Evolutionary conservation across 768 basidiomycete species (phyloP), one percentile per base, ranked within the genome.

Genomic region (Tricholoma bakamatsutake): DNA sequence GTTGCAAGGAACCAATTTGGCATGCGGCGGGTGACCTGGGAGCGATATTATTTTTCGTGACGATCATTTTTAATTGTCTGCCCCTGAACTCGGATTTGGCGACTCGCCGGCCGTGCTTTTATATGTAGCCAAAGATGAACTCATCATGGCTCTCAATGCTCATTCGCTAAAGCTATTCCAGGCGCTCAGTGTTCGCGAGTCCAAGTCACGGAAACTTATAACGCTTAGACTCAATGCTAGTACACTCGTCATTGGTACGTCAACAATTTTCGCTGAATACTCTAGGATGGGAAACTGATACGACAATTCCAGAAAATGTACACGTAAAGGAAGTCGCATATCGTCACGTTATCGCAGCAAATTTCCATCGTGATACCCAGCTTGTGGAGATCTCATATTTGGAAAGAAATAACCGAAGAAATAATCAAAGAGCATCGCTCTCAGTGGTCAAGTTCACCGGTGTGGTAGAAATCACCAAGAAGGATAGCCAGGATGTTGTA

Each of bases 331-430:
- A 48, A 48, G n/a, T 48, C 4, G 15, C 10, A 17, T 67, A 69
- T 42, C 73, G 74, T 30, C 76, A 86, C 58, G 77, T 93, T 50
- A 66, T 93, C 18, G 75, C 74, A 53, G 83, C 82, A 1, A 73
- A 68, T 28, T 66, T 78, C 28, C 61, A 69, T 50, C 63, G 68
- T 9, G 66, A 69, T 24, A 62, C 58, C 24, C 64, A 64, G 7
- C 56, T 60, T 7, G 61, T 88, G 7, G 69, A 80, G 42, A 67
- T 88, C 6, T 75, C 80, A 12, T 82, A 82, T 60, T 59, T 90
- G 42, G 69, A 67, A 0, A 77, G 74, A 60, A 72, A 69, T 53
- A 74, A 75, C 57, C 70, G 67, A 0, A 77, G 74, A 60, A 72
- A 69, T 53, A 74, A 75, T 57, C 70, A 72, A 54, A 76, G 75